Percentiles rank a stretch among this genome's conserved stretches.
Conservation (phyloP, 2,329 filamentous ascomycete genomes). For the Colletotrichum scovillei region DNA sequence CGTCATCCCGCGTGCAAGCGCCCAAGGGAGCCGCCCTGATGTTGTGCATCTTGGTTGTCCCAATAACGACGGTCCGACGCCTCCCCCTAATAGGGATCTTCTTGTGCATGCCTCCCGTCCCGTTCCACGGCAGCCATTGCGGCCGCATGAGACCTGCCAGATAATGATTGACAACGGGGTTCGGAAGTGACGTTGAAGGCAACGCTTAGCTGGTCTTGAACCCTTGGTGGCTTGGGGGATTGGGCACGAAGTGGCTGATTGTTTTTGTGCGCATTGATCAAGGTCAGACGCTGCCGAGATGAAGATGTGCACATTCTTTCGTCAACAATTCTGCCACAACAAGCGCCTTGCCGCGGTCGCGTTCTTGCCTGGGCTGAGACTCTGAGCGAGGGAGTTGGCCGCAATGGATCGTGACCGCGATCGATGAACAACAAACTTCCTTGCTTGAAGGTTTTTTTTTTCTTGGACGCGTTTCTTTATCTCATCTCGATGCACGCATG, state of each 20-base stretch:
- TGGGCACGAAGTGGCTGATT: not conserved
- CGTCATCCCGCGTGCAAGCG: conserved; percentile 30
- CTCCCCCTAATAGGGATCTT: not conserved
- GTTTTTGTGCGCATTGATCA: conserved; percentile 25
- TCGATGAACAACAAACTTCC: not conserved
- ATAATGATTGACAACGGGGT: conserved; percentile 24
- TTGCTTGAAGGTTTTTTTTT: not conserved
- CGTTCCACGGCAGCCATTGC: conserved; percentile 5
- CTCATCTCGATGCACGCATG: conserved; percentile 20
- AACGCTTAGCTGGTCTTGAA: conserved; percentile 9
- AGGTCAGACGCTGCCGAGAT: conserved; percentile 24
- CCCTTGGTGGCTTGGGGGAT: conserved; percentile 27
- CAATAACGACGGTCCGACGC: not conserved
- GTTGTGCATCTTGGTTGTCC: not conserved
- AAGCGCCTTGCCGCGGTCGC: conserved; percentile 10
- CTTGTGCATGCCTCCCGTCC: conserved; percentile 8
- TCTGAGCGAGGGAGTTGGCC: not conserved
- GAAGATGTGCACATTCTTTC: conserved; percentile 30
- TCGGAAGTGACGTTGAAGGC: conserved; percentile 31
- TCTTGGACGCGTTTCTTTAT: not conserved
- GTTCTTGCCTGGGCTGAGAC: not conserved
- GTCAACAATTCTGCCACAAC: conserved; percentile 17
- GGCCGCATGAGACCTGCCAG: conserved; percentile 23
- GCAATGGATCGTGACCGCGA: not conserved
- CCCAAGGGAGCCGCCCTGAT: conserved; percentile 13